Conservation (phyloP, 2,329 filamentous ascomycete species). For the Cercospora canescens region DNA sequence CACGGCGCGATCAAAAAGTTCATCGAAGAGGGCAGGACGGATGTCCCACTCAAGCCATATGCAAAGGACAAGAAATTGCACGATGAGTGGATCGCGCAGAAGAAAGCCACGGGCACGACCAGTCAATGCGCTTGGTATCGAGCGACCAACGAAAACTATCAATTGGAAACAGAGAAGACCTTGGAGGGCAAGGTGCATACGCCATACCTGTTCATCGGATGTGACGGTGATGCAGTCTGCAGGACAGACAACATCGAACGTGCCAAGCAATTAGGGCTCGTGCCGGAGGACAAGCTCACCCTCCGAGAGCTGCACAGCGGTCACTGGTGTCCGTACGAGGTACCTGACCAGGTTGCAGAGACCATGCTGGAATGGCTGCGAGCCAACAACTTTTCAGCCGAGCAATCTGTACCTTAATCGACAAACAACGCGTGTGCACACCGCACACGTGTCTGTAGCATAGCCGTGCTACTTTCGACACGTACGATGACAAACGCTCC, state of each 20-base stretch:
- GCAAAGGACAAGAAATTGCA: slow-evolving; percentile 35
- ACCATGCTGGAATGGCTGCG: slow-evolving; percentile 22
- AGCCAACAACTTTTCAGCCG: slow-evolving; percentile 18
- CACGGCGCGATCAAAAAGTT: slow-evolving; percentile 38
- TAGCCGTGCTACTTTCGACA: not conserved
- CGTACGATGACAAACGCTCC: slow-evolving; percentile 2
- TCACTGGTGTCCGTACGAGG: slow-evolving; percentile 32
- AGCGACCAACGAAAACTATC: slow-evolving; percentile 28
- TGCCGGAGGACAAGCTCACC: slow-evolving; percentile 24
- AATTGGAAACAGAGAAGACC: slow-evolving; percentile 25
- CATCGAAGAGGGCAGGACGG: slow-evolving; percentile 22
- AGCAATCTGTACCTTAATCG: slow-evolving; percentile 1
- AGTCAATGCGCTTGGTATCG: slow-evolving; percentile 41
- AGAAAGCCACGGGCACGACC: slow-evolving; percentile 35
- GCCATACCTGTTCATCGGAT: slow-evolving; percentile 39
- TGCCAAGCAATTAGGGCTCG: slow-evolving; percentile 23
- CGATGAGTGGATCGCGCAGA: slow-evolving; percentile 38
- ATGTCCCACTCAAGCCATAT: slow-evolving; percentile 37
- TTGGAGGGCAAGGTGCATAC: slow-evolving; percentile 28
- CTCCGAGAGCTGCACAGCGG: slow-evolving; percentile 21
- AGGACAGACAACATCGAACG: slow-evolving; percentile 22
- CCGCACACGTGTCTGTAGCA: not conserved
- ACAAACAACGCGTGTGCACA: not conserved
- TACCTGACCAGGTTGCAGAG: slow-evolving; percentile 27
- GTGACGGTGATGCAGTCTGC: slow-evolving; percentile 32